These are phyloP conservation scores for Tetrapyrgos nigripes DNA, from an alignment of 1,284 basidiomycete species.

Conservation along the genomic window DNA sequence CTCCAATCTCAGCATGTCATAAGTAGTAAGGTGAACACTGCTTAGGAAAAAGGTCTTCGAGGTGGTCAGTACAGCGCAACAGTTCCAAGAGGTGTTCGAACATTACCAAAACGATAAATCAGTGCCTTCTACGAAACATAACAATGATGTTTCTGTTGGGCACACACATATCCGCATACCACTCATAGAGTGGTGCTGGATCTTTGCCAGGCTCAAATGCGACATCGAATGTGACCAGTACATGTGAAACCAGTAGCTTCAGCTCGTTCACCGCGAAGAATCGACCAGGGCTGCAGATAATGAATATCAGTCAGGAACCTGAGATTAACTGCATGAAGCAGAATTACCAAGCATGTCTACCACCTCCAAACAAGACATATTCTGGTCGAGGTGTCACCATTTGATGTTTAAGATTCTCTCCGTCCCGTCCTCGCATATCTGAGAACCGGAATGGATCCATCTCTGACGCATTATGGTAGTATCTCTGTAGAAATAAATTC, in stretches of 20 bases:
- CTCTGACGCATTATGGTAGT: constrained; percentile 23
- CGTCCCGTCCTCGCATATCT: constrained; percentile 9
- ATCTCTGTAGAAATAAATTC: neutral
- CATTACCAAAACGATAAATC: too few relatives aligned
- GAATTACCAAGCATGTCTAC: constrained; percentile 36
- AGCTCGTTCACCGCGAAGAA: constrained; percentile 49
- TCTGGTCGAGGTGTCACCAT: constrained; percentile 13
- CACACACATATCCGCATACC: constrained; percentile 13
- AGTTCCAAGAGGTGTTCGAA: too few relatives aligned
- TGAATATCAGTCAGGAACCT: constrained; percentile 2
- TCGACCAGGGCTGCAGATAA: constrained; percentile 39
- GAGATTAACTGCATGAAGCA: neutral
- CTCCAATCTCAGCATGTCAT: too few relatives aligned
- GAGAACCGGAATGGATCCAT: constrained; percentile 32
- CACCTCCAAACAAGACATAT: constrained; percentile 36
- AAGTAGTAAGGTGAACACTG: too few relatives aligned
- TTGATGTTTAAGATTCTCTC: constrained; percentile 27
- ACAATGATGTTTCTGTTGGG: constrained; percentile 15
- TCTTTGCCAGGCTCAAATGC: constrained; percentile 37
- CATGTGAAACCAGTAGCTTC: constrained; percentile 44
- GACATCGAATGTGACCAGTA: constrained; percentile 47
- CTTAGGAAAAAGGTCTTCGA: too few relatives aligned
- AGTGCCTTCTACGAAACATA: constrained; percentile 16
- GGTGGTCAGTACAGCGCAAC: too few relatives aligned
- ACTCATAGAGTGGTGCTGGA: constrained; percentile 9